Base-by-base conservation (phyloP, 192 early-diverging fungal species). In the Gonapodya sp. region DNA sequence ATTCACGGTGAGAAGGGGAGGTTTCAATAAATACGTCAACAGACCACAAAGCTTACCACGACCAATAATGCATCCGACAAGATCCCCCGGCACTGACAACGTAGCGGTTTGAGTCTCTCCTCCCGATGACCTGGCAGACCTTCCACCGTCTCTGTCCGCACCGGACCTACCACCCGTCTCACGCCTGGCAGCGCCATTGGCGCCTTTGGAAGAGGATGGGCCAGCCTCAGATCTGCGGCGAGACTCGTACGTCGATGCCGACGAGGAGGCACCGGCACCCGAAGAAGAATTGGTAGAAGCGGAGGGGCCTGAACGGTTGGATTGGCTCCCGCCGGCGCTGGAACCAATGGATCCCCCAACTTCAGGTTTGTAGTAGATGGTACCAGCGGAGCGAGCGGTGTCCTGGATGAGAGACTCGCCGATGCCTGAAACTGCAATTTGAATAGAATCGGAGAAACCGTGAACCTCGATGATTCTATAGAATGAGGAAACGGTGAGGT, bases 51-150 rank as follows among this genome's bases (percentile, higher is more conserved):
- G 75, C 75, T 95, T 96, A 36, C 89, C 92, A 86, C 96, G 96
- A 81, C 97, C 97, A 86, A 99, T 99, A 83, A 99, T 95, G 82
- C 95, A 95, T 34, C 97, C 97, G 73, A 96, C 96, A 93, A 98
- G 94, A 84, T 96, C 95, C 84, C 92, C 92, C 30, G 97, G 95
- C 80, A 99, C 96, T 75, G 91, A 91, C 82, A 98, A 95, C 81
- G 96, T 92, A 84, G 95, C 93, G 33, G 91, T 94, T 83, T 77
- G 75, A 64, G 24, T 24, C 8, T 64, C 46, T 24, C 46, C 46
- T 16, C 8, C 46, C 8, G 46, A 64, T 8, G 8, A 16, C 46
- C 46, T 64, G 8, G 46, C 46, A 16, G 46, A 24, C 46, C 46
- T 64, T 8, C 46, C 46, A 16, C 46, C 46, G 8, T 64, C 46